A percentile compares a stretch with the other conserved stretches of the same genome.
Conservation (phyloP, 805 yeast genomes). For the Metschnikowia amazonensis region DNA sequence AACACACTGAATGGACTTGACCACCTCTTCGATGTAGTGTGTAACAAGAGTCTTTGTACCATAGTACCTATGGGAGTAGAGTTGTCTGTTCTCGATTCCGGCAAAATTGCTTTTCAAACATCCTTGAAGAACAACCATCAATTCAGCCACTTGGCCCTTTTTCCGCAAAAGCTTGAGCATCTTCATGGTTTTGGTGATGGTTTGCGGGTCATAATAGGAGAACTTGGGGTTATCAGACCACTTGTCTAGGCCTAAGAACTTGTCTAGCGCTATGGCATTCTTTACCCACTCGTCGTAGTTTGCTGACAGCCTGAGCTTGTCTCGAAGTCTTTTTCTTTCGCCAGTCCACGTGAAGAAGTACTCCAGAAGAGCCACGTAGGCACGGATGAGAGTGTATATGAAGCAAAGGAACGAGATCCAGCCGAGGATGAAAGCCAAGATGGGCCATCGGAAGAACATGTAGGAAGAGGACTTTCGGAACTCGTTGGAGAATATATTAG, state of each 20-base stretch:
- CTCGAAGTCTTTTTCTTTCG: conserved; percentile 46
- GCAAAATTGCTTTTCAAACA: conserved; percentile 73
- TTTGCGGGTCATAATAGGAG: conserved; percentile 64
- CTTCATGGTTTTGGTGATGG: conserved; percentile 46
- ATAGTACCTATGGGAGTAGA: conserved; percentile 70
- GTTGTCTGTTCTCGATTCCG: conserved; percentile 67
- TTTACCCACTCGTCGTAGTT: conserved; percentile 60
- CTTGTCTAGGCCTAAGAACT: conserved; percentile 51
- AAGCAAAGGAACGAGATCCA: conserved; percentile 54
- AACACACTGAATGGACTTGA: conserved; percentile 43
- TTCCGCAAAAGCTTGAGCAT: conserved; percentile 38
- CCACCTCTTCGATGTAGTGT: conserved; percentile 51
- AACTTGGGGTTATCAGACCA: conserved; percentile 64
- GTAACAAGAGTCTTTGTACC: conserved; percentile 66
- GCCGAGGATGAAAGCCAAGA: conserved; percentile 45
- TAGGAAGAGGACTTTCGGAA: conserved; percentile 34
- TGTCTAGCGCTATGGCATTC: conserved; percentile 57
- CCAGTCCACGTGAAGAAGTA: conserved; percentile 59
- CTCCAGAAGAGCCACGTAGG: conserved; percentile 63
- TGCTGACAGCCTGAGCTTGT: conserved; percentile 44
- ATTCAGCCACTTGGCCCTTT: conserved; percentile 35
- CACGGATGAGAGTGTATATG: conserved; percentile 50
- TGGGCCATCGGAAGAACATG: conserved; percentile 60
- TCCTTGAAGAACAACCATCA: conserved; percentile 56
- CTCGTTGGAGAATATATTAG: conserved; percentile 28